Conservation (phyloP, 2,329 filamentous ascomycete genomes). For the Alternaria panax region DNA sequence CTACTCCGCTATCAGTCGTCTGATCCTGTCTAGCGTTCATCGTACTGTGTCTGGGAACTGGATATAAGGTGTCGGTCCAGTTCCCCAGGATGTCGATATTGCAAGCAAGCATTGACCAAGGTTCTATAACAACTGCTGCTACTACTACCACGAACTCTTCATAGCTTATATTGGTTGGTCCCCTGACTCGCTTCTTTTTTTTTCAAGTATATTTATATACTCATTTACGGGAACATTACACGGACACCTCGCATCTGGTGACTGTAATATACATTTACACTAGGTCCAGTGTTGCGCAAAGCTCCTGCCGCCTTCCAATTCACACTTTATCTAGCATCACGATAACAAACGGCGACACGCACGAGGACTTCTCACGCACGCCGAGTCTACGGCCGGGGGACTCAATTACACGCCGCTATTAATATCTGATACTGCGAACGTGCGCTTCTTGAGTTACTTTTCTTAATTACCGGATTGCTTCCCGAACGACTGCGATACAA, state of each 20-base stretch:
- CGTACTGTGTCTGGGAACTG: neutral
- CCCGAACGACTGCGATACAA: neutral
- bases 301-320: neutral
- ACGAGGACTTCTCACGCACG: neutral
- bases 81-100: neutral
- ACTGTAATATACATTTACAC: neutral
- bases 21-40: constrained; percentile 9
- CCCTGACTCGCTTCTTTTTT: neutral
- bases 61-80: constrained; percentile 6
- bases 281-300: neutral
- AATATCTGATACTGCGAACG: neutral
- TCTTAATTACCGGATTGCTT: neutral
- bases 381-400: neutral
- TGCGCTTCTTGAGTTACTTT: neutral
- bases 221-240: neutral
- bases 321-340: neutral
- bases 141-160: neutral
- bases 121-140: neutral
- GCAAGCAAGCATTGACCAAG: neutral
- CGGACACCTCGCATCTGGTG: neutral
- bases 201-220: neutral
- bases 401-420: neutral
- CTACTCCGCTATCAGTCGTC: constrained; percentile 5
- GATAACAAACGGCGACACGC: neutral
- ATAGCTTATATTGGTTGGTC: neutral